Conservation (phyloP, 306 rosid species). For the Malus asiatica region DNA sequence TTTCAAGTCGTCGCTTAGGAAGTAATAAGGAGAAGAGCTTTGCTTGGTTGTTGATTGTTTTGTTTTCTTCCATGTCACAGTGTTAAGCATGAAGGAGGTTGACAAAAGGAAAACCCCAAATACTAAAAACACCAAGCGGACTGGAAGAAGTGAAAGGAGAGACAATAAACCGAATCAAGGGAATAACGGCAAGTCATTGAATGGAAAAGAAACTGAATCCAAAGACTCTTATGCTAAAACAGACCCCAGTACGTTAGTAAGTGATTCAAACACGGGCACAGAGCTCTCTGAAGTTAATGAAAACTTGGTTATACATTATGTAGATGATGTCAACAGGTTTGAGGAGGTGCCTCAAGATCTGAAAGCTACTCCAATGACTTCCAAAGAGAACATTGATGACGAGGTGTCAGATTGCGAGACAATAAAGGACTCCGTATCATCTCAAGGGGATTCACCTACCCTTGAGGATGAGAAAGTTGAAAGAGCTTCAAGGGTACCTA, state of each 20-base stretch:
- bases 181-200: conserved; percentile 40
- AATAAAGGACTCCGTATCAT: conserved; percentile 60
- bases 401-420: conserved; percentile 71
- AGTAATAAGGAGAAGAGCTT: background rate
- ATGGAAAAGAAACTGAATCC: conserved; percentile 42
- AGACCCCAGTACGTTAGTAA: conserved; percentile 26
- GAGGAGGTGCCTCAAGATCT: conserved; percentile 35
- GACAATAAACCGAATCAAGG: conserved; percentile 44
- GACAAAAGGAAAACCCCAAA: conserved; percentile 55
- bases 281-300: conserved; percentile 53
- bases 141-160: conserved; percentile 46
- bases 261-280: conserved; percentile 44
- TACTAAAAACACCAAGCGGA: conserved; percentile 47
- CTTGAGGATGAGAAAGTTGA: conserved; percentile 61
- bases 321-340: conserved; percentile 67
- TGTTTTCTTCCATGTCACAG: conserved; percentile 14
- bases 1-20: background rate
- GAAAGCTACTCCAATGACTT: conserved; percentile 38
- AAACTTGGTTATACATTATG: conserved; percentile 44
- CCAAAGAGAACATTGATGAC: conserved; percentile 41
- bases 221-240: conserved; percentile 34
- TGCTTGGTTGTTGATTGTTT: conserved; percentile 23
- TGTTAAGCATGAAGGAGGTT: conserved; percentile 54
- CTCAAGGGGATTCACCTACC: conserved; percentile 53
- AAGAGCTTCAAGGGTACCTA: conserved; percentile 36